Percentiles rank a stretch among this genome's conserved stretches.
Evolutionary conservation across 495 filamentous ascomycete species (phyloP).

Genomic region (Penicillium goetzii): DNA sequence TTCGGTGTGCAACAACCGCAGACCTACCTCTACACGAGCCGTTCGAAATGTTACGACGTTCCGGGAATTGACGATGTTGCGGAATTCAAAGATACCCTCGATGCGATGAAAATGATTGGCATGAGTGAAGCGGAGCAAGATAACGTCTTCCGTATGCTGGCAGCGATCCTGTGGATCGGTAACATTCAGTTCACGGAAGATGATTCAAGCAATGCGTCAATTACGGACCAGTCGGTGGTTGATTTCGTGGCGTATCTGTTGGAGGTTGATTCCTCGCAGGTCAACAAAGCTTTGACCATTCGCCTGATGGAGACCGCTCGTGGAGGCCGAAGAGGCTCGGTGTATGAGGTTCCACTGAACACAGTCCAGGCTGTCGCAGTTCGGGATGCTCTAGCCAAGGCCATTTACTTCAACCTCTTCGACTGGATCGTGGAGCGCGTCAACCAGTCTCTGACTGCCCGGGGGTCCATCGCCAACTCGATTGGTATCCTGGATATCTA

Average conservation of each 20-base stretch:
- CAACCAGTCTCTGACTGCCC: conserved; percentile 84
- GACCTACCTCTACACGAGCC: conserved; percentile 92
- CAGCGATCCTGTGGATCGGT: conserved; percentile 91
- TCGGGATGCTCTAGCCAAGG: conserved; percentile 90
- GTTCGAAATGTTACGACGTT: conserved; percentile 92
- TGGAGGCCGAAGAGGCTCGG: conserved; percentile 74
- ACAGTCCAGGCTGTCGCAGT: conserved; percentile 88
- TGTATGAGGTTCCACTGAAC: conserved; percentile 94
- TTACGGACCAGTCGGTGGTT: conserved; percentile 84
- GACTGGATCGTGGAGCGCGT: conserved; percentile 98
- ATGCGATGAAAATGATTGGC: conserved; percentile 95
- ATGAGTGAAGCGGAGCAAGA: conserved; percentile 89
- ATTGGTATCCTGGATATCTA: conserved; percentile 99
- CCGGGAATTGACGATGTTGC: conserved; percentile 87
- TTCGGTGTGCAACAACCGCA: conserved; percentile 92
- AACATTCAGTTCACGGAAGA: conserved; percentile 89
- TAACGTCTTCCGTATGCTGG: conserved; percentile 94
- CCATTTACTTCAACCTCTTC: conserved; percentile 96
- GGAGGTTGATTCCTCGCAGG: conserved; percentile 78
- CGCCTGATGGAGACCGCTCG: conserved; percentile 87
- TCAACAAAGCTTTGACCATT: conserved; percentile 87
- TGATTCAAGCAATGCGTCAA: conserved; percentile 83
- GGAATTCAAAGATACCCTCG: conserved; percentile 88
- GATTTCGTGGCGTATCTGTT: conserved; percentile 94
- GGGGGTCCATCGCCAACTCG: conserved; percentile 73